A percentile compares a stretch with the other conserved stretches of the same genome.
Evolutionary conservation across 2,329 filamentous ascomycete genomes (phyloP).

Genomic region (Ascochyta lentis): DNA sequence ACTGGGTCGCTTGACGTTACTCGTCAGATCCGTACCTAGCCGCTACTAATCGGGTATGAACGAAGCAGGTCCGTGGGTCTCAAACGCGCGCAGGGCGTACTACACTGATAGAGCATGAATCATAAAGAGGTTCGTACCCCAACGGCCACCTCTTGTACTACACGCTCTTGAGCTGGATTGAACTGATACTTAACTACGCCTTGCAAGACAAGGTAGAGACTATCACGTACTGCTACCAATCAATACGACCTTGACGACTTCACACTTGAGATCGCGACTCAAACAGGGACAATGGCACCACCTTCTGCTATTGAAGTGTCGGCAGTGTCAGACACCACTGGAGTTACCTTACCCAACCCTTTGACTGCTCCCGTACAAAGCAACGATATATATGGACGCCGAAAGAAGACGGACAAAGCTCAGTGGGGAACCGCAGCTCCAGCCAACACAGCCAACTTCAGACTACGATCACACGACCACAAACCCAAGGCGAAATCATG

Average conservation of each 20-base stretch:
- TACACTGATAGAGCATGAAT: constrained; percentile 8
- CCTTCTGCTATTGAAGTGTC: constrained; percentile 51
- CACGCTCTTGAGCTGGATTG: not conserved
- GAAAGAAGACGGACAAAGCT: constrained; percentile 74
- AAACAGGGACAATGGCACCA: constrained; percentile 35
- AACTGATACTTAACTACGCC: not conserved
- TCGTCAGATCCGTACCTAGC: constrained; percentile 44
- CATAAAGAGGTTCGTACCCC: constrained; percentile 15
- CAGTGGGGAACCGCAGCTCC: constrained; percentile 77
- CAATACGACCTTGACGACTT: not conserved
- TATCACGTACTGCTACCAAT: not conserved
- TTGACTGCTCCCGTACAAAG: constrained; percentile 62
- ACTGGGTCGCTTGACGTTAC: constrained; percentile 28
- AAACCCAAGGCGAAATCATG: constrained; percentile 83
- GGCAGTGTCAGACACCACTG: constrained; percentile 56
- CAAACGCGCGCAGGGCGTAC: constrained; percentile 32
- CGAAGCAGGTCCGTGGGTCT: constrained; percentile 27
- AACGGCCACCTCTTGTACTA: not conserved
- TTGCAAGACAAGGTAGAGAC: not conserved
- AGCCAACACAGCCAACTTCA: constrained; percentile 83
- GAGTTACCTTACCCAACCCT: constrained; percentile 55
- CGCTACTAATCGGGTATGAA: constrained; percentile 32
- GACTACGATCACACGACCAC: constrained; percentile 63
- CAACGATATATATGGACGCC: constrained; percentile 70
- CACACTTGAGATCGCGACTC: not conserved